Evolutionary conservation across 257 asterid species (phyloP).

Genomic region (Capsicum rhomboideum): DNA sequence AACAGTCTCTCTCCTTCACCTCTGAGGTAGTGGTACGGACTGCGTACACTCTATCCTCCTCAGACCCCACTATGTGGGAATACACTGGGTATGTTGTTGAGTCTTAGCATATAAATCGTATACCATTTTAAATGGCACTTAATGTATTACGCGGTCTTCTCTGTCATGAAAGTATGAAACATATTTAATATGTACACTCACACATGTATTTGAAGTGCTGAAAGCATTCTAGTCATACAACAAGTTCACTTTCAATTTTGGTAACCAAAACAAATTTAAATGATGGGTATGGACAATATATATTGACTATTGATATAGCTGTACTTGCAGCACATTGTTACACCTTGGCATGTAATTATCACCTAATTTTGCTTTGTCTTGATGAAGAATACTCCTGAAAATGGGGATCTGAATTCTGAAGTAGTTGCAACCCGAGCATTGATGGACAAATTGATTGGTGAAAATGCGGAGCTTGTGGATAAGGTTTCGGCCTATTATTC

Average conservation of each 20-base stretch:
- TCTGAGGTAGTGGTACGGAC: no score
- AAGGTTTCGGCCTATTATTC: slow-evolving; percentile 30
- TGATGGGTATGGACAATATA: background rate
- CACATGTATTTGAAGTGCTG: background rate
- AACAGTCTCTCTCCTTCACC: no score
- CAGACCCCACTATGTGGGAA: no score
- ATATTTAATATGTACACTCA: background rate
- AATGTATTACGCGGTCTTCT: background rate
- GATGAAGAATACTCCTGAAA: slow-evolving; percentile 38
- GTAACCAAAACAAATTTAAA: background rate
- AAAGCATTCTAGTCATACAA: background rate
- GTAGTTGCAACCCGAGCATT: slow-evolving; percentile 35
- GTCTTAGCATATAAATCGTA: background rate
- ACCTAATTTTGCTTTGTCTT: slow-evolving; percentile 1
- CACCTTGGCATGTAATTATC: background rate
- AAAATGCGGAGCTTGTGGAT: slow-evolving; percentile 53
- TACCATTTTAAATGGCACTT: background rate
- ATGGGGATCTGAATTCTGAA: slow-evolving; percentile 31
- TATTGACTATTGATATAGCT: background rate
- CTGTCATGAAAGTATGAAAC: background rate
- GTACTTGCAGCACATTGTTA: background rate
- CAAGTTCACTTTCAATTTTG: background rate
- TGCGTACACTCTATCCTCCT: no score
- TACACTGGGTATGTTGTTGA: no score
- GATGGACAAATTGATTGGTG: slow-evolving; percentile 38